phyloP scores from a whole-genome alignment of 2,329 filamentous ascomycete genomes.

The Sphaerulina musiva region DNA sequence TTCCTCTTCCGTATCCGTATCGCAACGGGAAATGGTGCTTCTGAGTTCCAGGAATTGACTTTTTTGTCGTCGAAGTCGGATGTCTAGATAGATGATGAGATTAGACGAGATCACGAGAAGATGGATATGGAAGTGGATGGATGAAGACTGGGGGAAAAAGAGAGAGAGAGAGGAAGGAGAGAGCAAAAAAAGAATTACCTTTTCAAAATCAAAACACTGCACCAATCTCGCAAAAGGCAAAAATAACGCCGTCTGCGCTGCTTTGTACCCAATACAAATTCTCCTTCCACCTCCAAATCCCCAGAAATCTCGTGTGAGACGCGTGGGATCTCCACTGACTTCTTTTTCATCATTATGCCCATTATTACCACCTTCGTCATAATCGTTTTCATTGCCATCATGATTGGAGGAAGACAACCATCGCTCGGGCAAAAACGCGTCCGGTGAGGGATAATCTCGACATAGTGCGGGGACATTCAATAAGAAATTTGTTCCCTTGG shows the following conservation, averaged over 20 bases:
- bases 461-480: constrained; percentile 9
- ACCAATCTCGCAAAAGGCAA: constrained; percentile 8
- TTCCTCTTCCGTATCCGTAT: too few species aligned
- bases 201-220: constrained; percentile 6
- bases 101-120: too few species aligned
- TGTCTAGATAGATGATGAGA: too few species aligned
- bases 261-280: constrained; percentile 14
- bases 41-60: too few species aligned
- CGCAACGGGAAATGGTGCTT: too few species aligned
- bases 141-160: too few species aligned
- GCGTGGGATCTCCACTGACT: neutral
- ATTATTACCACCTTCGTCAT: neutral
- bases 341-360: too few species aligned
- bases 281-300: constrained; percentile 10
- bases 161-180: neutral
- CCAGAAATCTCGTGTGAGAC: constrained; percentile 12
- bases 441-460: constrained; percentile 7
- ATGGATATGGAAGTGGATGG: too few species aligned
- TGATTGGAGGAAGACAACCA: neutral
- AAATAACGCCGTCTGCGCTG: constrained; percentile 9
- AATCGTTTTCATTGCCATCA: too few species aligned
- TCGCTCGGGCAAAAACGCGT: constrained; percentile 7
- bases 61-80: too few species aligned
- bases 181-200: neutral
- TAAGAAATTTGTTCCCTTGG: constrained; percentile 11